Evolutionary conservation across 345 rosid species (phyloP).

Genomic region (Geranium rotundifolium): DNA sequence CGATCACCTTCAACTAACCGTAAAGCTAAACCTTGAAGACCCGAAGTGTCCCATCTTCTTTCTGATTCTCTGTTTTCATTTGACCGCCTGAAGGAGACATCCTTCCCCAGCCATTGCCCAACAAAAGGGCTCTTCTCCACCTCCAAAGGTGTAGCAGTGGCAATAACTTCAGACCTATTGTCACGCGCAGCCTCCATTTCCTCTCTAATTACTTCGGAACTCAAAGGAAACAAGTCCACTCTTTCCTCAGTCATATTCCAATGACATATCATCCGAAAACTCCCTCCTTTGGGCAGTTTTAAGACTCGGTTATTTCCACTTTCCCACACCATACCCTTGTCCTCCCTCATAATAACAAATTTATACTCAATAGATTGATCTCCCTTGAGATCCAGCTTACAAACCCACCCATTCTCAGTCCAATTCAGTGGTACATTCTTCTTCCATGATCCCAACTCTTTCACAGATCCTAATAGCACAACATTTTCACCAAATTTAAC

Average conservation of each 20-base stretch:
- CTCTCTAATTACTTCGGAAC: slow-evolving; percentile 19
- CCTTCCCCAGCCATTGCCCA: slow-evolving; percentile 87
- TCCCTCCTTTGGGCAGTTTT: slow-evolving; percentile 53
- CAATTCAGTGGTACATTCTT: slow-evolving; percentile 59
- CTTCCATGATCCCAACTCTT: slow-evolving; percentile 89
- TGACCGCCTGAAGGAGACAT: slow-evolving; percentile 62
- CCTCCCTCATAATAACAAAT: slow-evolving; percentile 40
- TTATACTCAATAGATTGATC: slow-evolving; percentile 55
- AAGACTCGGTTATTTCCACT: slow-evolving; percentile 56
- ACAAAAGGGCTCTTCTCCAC: slow-evolving; percentile 59
- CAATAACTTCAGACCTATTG: slow-evolving; percentile 21
- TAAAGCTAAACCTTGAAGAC: slow-evolving; percentile 59
- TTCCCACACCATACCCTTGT: slow-evolving; percentile 64
- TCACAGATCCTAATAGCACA: slow-evolving; percentile 57
- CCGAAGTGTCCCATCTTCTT: slow-evolving; percentile 63
- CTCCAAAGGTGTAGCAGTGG: slow-evolving; percentile 25
- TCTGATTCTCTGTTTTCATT: slow-evolving; percentile 52
- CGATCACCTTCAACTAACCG: slow-evolving; percentile 77
- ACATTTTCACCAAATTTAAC: slow-evolving; percentile 74
- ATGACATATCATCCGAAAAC: slow-evolving; percentile 44
- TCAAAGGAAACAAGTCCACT: slow-evolving; percentile 38
- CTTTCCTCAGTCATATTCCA: slow-evolving; percentile 63
- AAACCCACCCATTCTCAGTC: slow-evolving; percentile 81
- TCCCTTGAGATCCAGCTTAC: slow-evolving; percentile 47
- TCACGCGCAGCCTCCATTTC: slow-evolving; percentile 13